These are phyloP conservation scores for Colletotrichum viniferum DNA, from an alignment of 2,329 filamentous ascomycete species.

Conservation along the genomic window DNA sequence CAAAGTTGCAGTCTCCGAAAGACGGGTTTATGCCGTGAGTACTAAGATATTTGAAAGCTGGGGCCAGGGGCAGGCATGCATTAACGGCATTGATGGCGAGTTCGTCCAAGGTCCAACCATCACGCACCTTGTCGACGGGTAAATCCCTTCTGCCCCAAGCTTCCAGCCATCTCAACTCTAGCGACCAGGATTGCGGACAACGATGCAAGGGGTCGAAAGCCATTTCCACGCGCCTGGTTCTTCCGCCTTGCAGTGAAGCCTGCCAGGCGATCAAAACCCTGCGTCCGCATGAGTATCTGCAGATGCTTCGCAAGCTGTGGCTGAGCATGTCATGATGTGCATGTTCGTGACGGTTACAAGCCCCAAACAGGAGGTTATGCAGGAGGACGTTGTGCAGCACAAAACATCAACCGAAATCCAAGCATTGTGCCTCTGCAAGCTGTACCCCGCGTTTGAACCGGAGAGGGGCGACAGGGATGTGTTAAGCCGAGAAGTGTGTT, in stretches of 20 bases:
- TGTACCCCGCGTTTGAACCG: conserved; percentile 12
- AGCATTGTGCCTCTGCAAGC: background rate
- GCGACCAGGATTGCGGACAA: background rate
- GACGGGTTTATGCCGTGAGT: background rate
- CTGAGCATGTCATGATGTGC: background rate
- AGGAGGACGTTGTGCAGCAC: background rate
- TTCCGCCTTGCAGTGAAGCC: background rate
- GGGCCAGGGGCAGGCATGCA: background rate
- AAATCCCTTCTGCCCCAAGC: conserved; percentile 7
- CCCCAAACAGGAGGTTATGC: conserved; percentile 1
- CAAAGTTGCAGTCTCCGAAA: background rate
- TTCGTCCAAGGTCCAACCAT: conserved; percentile 7
- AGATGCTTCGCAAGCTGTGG: background rate
- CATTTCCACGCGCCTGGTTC: background rate
- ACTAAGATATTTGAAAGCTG: background rate
- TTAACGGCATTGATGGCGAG: background rate
- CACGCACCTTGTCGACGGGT: background rate
- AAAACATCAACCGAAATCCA: background rate
- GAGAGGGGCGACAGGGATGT: background rate
- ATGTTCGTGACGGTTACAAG: background rate
- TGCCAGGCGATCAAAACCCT: background rate
- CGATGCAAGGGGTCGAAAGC: background rate
- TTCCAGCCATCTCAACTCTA: conserved; percentile 5
- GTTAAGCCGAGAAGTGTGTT: background rate
- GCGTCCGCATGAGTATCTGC: background rate